Base-by-base conservation (phyloP, 352 stramenopile genomes). In the Pythium coloratum region DNA sequence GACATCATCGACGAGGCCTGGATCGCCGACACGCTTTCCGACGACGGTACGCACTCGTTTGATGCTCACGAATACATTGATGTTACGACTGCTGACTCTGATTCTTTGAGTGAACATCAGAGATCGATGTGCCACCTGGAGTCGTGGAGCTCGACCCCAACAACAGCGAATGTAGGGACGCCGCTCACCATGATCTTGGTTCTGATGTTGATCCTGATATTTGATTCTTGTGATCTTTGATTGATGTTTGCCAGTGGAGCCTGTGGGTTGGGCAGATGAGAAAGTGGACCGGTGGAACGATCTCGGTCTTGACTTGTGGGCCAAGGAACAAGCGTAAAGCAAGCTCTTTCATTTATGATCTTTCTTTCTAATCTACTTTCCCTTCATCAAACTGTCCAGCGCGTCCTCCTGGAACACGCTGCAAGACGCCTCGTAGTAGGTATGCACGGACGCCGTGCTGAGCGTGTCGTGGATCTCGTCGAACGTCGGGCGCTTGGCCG, bases 1-100 rank as follows among this genome's bases (percentile, higher is more conserved):
- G 87, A 95, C 61, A 81, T 95, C 28, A 81, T 95, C 55, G 87
- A 95, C 75, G 84, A 92, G 59, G 83, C 74, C 12, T 95, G 87
- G 87, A 93, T 93, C 72, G 71, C 71, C 28, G 87, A 95, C 70
- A 72, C 75, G 44, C 75, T 95, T 57, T 93, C 87, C 18, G 87
- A 95, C 65, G 87, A 95, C 61, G 86, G 86, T 91, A 9, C 30
- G 28, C 9, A 18, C 36, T 9, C 53, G 10, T 36, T 55, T 63
- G 20, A 24, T 24, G 20, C 20, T 24, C 20, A 24, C 20, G 20
- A 24, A 24, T 24, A 24, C 20, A 24, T 24, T 24, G 20, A 24
- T 24, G 20, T 24, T 24, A 24, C 20, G 20, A 24, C 20, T 24
- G 20, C 34, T 42, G 4, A 16, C 51, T 30, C 16, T 32, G 46